A percentile compares a stretch with the other conserved stretches of the same genome.
phyloP scores from a whole-genome alignment of 352 stramenopile genomes.

The Vaucheria bursata region DNA sequence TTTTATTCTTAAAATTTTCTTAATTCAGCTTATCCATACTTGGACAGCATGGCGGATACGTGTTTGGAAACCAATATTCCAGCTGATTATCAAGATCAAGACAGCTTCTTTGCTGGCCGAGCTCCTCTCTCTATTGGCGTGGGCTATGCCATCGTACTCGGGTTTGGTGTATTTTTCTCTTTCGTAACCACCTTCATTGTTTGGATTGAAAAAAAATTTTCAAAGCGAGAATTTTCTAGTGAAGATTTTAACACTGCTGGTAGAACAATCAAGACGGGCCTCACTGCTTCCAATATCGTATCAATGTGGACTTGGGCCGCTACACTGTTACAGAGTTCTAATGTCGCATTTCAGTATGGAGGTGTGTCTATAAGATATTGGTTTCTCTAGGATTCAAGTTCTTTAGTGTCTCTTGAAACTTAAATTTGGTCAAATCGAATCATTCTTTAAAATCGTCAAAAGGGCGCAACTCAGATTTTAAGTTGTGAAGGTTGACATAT shows the following conservation, averaged over 20 bases:
- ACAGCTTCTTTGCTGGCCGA: constrained; percentile 33
- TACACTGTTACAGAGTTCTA: constrained; percentile 64
- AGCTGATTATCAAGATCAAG: constrained; percentile 3
- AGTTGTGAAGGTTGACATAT: no score
- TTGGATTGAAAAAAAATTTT: neutral
- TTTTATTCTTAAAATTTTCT: no score
- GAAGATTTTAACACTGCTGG: constrained; percentile 70
- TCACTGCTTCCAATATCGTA: constrained; percentile 65
- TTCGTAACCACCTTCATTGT: constrained; percentile 33
- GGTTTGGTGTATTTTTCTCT: constrained; percentile 45
- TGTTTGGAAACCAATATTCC: constrained; percentile 10
- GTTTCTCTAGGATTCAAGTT: no score
- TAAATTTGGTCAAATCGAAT: no score
- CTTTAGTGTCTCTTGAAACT: no score
- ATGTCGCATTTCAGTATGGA: constrained; percentile 66
- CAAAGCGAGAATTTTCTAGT: neutral
- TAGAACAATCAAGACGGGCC: constrained; percentile 63
- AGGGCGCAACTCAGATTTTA: no score
- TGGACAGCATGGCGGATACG: neutral
- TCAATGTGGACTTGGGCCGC: constrained; percentile 69
- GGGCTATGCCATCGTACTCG: constrained; percentile 40
- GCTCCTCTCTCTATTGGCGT: constrained; percentile 30
- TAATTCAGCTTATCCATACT: no score
- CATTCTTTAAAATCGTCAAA: no score
- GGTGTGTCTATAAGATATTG: no score